Conservation (phyloP, 805 yeast species). For the Nakazawaea wickerhamii region DNA sequence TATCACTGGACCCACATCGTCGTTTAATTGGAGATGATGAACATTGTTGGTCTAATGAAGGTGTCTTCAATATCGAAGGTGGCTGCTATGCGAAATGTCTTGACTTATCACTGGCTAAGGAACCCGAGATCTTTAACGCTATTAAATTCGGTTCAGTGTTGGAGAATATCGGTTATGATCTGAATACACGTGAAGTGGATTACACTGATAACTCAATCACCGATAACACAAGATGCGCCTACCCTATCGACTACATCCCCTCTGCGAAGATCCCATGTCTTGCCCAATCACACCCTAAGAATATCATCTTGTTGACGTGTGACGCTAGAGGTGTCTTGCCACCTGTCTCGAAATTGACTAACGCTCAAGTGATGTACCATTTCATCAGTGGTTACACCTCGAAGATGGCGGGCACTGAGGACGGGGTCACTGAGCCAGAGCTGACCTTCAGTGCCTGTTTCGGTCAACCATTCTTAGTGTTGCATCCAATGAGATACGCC, state of each 20-base stretch:
- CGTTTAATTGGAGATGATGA: slow-evolving; percentile 96
- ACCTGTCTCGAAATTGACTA: slow-evolving; percentile 89
- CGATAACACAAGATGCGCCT: slow-evolving; percentile 97
- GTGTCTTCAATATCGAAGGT: slow-evolving; percentile 99
- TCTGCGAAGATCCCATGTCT: slow-evolving; percentile 94
- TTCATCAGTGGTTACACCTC: slow-evolving; percentile 98
- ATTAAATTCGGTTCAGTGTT: slow-evolving; percentile 91
- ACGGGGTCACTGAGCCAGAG: slow-evolving; percentile 97
- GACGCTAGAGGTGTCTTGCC: slow-evolving; percentile 98
- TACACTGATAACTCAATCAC: slow-evolving; percentile 78
- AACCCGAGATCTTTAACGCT: slow-evolving; percentile 96
- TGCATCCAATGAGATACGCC: slow-evolving; percentile 98
- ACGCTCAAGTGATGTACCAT: slow-evolving; percentile 98
- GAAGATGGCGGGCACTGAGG: slow-evolving; percentile 99
- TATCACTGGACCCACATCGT: slow-evolving; percentile 94
- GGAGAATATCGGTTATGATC: slow-evolving; percentile 89
- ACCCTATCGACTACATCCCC: slow-evolving; percentile 95
- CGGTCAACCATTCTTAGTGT: slow-evolving; percentile 97
- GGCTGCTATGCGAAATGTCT: slow-evolving; percentile 99
- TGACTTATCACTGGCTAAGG: slow-evolving; percentile 83
- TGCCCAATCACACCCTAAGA: slow-evolving; percentile 86
- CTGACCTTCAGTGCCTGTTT: slow-evolving; percentile 98
- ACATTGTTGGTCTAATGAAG: slow-evolving; percentile 98
- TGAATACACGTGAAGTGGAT: slow-evolving; percentile 74
- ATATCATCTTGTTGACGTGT: slow-evolving; percentile 88